Base-by-base conservation (phyloP, 257 asterid genomes). In the Forsythia suspensa region DNA sequence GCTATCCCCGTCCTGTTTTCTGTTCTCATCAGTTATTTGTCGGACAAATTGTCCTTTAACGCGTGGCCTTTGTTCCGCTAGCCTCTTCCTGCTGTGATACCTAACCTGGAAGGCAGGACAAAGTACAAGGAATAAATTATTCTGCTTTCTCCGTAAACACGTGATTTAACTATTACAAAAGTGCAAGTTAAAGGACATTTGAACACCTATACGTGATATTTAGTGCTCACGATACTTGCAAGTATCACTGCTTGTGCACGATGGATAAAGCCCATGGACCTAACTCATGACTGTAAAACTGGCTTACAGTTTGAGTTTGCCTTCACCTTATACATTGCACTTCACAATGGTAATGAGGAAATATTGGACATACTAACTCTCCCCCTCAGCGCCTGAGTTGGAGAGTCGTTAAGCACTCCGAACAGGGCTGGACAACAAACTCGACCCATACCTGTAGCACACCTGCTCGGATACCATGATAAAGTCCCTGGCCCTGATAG, bases 41-140 rank as follows among this genome's bases (percentile, higher is more conserved):
- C 87, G 70, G 63, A 87, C 91, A 72, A 87, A 87, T 80, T 87
- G 89, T 72, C 91, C 91, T 24, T 86, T 83, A 39, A 85, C 76
- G 3, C 91, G 91, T n/a, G 91, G 88, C 81, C 91, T 80, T 78
- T 81, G 84, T 73, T 87, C 91, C 38, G 91, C 91, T 16, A 87
- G 78, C 65, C 80, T 81, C 83, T 87, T 85, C 76, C 91, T 81
- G 80, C 89, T 82, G 72, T 87, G 88, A 71, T 87, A 87, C 78
- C 89, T 80, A 10, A 87, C 89, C 91, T 87, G 68, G 80, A 36
- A 80, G 79, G 71, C 4, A 39, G 39, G 71, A 8, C 21, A 34
- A 8, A 6, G 72, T 8, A 15, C 29, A 10, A 70, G 5, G 21
- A 24, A 37, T 10, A 59, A 59, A 13, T 59, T 21, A 36, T 6